Evolutionary conservation across 805 yeast genomes (phyloP), one percentile per base, ranked within the genome.

Genomic region (Barnettozyma populi): DNA sequence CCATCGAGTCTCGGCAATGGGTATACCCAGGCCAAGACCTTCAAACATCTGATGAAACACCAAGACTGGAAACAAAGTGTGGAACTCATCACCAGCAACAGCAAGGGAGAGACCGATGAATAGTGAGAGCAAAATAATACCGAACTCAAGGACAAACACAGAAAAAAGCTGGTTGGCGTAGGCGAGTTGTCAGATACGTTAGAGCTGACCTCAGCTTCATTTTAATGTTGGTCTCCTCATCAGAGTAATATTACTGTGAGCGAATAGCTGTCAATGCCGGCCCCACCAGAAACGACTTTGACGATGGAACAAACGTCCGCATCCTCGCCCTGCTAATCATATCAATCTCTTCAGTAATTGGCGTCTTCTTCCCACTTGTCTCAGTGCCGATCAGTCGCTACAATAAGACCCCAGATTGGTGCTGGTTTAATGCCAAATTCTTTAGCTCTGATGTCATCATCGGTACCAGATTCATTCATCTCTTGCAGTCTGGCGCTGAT

Each of bases 21-120:
- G 75, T 7, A 89, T 74, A 18, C 95, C 94, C 50, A 86, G 70
- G 36, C 92, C 95, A 43, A 86, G 70, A 37, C 95, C 95, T 67
- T 86, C 95, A 59, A 86, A 86, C 65, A 79, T 68, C 65, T 86
- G 95, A 63, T 86, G 88, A 71, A 78, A 79, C 4, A 80, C 75
- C 44, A 74, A 56, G 20, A 75, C 95, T 51, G 82, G 73, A 62
- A 82, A 85, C 43, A 86, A 69, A 3, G 85, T 74, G 49, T 70
- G 74, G 61, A 82, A 89, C 11, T 53, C 49, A 7, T 78, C 82
- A 36, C 89, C 92, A 6, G 90, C 71, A 18, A 84, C 83, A 2
- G 90, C 85, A 42, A 86, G 69, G 0, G 90, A 74, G 43, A 86
- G 70, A 29, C 95, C 95, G 43, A 86, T 77, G 59, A 86, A 83